Conservation (phyloP, 495 filamentous ascomycete species). For the Penicillium goetzii region DNA sequence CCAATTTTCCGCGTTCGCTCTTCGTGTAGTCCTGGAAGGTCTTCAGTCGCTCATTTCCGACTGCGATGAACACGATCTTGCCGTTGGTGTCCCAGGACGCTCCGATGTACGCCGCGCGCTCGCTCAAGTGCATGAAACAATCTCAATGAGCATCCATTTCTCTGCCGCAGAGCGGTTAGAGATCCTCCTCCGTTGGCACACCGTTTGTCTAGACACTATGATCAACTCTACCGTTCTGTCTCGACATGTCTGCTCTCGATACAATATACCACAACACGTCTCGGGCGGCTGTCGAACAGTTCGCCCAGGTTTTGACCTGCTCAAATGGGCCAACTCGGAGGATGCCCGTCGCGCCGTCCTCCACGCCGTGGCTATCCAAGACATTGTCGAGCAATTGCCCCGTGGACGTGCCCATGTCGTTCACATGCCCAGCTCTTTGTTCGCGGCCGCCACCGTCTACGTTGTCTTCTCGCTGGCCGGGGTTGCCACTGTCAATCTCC, state of each 20-base stretch:
- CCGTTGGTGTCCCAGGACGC: slow-evolving; percentile 47
- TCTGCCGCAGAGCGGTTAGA: slow-evolving; percentile 45
- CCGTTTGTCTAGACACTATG: slow-evolving; percentile 51
- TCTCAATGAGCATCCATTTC: slow-evolving; percentile 44
- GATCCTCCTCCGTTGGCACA: slow-evolving; percentile 53
- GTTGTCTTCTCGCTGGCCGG: slow-evolving; percentile 47
- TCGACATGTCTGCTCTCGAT: slow-evolving; percentile 47
- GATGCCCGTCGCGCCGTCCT: slow-evolving; percentile 50
- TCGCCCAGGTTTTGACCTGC: slow-evolving; percentile 40
- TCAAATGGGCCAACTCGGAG: slow-evolving; percentile 43
- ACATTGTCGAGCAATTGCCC: slow-evolving; percentile 54
- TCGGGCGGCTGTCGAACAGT: slow-evolving; percentile 34
- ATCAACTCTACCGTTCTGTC: slow-evolving; percentile 48
- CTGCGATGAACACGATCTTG: slow-evolving; percentile 42
- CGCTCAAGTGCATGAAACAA: slow-evolving; percentile 47
- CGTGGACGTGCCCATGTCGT: slow-evolving; percentile 52
- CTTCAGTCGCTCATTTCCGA: slow-evolving; percentile 51
- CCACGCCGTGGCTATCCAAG: slow-evolving; percentile 54
- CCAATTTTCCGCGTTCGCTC: slow-evolving; percentile 47
- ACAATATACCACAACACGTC: slow-evolving; percentile 47
- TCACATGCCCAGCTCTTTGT: slow-evolving; percentile 52
- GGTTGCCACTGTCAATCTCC: slow-evolving; percentile 41
- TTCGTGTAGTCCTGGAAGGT: slow-evolving; percentile 51
- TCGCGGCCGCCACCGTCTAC: slow-evolving; percentile 50
- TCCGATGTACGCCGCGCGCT: slow-evolving; percentile 47